phyloP scores from a whole-genome alignment of 2,329 filamentous ascomycete species.

The Penicillium sp. region DNA sequence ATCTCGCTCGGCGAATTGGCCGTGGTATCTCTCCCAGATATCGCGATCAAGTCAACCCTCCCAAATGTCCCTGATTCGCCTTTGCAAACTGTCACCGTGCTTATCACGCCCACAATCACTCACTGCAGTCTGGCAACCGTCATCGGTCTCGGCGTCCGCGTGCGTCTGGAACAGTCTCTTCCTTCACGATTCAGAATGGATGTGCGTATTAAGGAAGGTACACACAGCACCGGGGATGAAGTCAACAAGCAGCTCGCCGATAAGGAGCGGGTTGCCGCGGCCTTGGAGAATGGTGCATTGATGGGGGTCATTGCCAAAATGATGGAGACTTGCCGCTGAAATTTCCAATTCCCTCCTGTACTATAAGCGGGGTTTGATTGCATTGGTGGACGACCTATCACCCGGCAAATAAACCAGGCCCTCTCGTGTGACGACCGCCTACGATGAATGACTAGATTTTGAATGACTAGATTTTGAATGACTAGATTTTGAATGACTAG shows the following conservation, averaged over 20 bases:
- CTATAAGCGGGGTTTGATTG: neutral
- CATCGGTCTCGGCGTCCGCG: slow-evolving; percentile 88
- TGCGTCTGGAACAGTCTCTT: slow-evolving; percentile 83
- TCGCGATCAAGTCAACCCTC: slow-evolving; percentile 70
- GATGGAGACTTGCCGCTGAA: slow-evolving; percentile 75
- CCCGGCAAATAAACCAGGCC: neutral
- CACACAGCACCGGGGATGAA: slow-evolving; percentile 91
- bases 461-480: slow-evolving; percentile 6
- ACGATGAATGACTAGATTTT: slow-evolving; percentile 3
- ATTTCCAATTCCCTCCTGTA: neutral
- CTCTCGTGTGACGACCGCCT: slow-evolving; percentile 1
- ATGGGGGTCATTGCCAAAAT: slow-evolving; percentile 89
- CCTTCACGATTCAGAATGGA: slow-evolving; percentile 90
- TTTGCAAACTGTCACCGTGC: slow-evolving; percentile 74
- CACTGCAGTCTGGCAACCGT: slow-evolving; percentile 96
- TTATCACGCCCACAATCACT: slow-evolving; percentile 93
- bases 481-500: slow-evolving; percentile 5
- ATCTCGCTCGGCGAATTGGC: slow-evolving; percentile 88
- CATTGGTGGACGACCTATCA: neutral
- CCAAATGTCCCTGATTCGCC: slow-evolving; percentile 55
- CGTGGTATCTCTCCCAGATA: slow-evolving; percentile 94
- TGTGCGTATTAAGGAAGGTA: slow-evolving; percentile 90
- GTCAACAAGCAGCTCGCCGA: slow-evolving; percentile 96
- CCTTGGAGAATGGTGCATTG: slow-evolving; percentile 87
- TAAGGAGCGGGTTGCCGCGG: slow-evolving; percentile 93